Base-by-base conservation (phyloP, 1,139 yeast genomes). In the Suhomyces chickasaworum region DNA sequence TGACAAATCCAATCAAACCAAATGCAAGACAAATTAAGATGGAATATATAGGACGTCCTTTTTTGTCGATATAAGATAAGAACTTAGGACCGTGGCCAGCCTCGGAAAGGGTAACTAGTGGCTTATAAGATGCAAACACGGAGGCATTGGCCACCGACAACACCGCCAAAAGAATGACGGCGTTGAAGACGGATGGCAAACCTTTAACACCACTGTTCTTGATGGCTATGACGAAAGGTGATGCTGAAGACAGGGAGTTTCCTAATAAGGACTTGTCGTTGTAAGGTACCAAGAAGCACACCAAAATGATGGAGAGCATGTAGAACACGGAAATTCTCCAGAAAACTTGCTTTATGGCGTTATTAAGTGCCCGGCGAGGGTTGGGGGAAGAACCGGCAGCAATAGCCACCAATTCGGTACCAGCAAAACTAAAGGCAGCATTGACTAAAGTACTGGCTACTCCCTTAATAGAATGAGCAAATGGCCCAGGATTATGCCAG, bases 81-180 rank as follows among this genome's bases (percentile, higher is more conserved):
- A 65, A 62, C 44, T 57, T 58, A 23, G 72, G 71, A 2, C 69
- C 71, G 48, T 63, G 64, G 10, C 71, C 71, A 15, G 65, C 64
- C 44, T 61, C 68, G 1, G 71, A 66, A 44, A 68, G 56, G 3
- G 70, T 63, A 7, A 64, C 66, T 45, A 68, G 57, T 2, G 72
- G 64, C 46, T 68, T 60, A 25, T 65, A 65, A 8, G 69, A 57
- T 1, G 70, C 73, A 51, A 61, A 68, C 12, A 67, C 71, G 21
- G 68, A 57, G 1, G 71, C 60, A 33, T 67, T 65, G 9, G 68
- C 72, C 23, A 67, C 72, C 4, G 71, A 66, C 27, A 68, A 56
- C 27, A 66, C 66, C 1, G 71, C 59, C 22, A 67, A 50, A 45
- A 68, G 54, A 31, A 68, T 67, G 13, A 66, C 68, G 3, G 57